Conservation (phyloP, 768 basidiomycete genomes). For the Tephrocybe sp. region DNA sequence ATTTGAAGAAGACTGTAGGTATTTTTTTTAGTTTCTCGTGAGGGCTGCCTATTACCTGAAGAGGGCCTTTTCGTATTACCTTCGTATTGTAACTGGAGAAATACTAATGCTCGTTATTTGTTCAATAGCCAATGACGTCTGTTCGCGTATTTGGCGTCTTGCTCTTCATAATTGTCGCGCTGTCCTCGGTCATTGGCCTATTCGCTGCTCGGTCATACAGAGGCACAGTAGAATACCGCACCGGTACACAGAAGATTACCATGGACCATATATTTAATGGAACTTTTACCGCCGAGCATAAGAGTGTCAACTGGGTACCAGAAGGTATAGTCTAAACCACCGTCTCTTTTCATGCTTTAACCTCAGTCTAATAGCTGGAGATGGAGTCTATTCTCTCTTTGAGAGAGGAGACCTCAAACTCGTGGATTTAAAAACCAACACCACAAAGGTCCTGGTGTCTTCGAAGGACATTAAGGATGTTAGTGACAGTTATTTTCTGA, state of each 20-base stretch:
- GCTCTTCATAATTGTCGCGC: constrained; percentile 52
- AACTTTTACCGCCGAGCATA: constrained; percentile 60
- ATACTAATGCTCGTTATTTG: neutral
- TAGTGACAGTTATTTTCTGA: constrained; percentile 21
- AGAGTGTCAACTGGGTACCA: constrained; percentile 78
- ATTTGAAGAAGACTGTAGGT: constrained; percentile 15
- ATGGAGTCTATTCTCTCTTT: constrained; percentile 82
- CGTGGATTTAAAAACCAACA: constrained; percentile 77
- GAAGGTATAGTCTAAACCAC: constrained; percentile 62
- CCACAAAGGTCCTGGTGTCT: constrained; percentile 60
- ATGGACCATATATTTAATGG: constrained; percentile 95
- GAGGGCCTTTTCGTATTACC: neutral
- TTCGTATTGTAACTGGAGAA: neutral
- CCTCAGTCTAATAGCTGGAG: constrained; percentile 62
- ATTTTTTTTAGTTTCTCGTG: neutral
- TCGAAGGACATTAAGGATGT: constrained; percentile 66
- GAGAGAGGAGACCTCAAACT: constrained; percentile 70
- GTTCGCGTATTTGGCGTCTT: constrained; percentile 62
- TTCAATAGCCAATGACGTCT: constrained; percentile 47
- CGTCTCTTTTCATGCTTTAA: neutral
- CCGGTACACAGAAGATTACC: constrained; percentile 66
- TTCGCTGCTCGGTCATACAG: constrained; percentile 77
- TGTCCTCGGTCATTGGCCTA: constrained; percentile 72
- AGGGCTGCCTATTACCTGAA: neutral
- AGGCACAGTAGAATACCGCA: constrained; percentile 48